Conservation (phyloP, 2,329 filamentous ascomycete genomes). For the Sclerotiophoma versabilis region DNA sequence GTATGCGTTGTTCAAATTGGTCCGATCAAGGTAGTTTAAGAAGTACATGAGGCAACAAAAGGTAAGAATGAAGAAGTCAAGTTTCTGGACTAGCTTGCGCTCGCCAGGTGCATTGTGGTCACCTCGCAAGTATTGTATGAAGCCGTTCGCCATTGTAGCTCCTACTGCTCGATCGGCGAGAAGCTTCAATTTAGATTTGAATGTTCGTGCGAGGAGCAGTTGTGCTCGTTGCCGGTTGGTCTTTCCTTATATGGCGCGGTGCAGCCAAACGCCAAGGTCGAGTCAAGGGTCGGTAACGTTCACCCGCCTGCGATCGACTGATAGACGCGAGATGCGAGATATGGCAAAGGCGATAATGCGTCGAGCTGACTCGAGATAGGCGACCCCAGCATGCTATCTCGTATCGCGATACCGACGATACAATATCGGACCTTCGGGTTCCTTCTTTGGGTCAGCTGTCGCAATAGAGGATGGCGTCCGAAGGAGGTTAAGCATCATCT, state of each 20-base stretch:
- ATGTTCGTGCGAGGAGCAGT: not conserved
- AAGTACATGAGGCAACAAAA: slow-evolving; percentile 64
- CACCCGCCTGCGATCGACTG: slow-evolving; percentile 11
- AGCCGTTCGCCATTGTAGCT: slow-evolving; percentile 35
- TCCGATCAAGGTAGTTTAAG: slow-evolving; percentile 46
- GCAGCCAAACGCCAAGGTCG: slow-evolving; percentile 3
- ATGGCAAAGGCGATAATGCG: slow-evolving; percentile 18
- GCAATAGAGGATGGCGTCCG: not conserved
- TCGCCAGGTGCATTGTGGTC: slow-evolving; percentile 49
- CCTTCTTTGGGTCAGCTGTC: slow-evolving; percentile 16
- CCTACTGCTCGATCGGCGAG: not conserved
- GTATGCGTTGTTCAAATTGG: slow-evolving; percentile 54
- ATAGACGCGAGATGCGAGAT: slow-evolving; percentile 19
- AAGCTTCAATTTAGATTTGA: too few relatives aligned
- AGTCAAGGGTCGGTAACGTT: slow-evolving; percentile 15
- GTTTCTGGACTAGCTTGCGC: slow-evolving; percentile 61
- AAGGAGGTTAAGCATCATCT: not conserved
- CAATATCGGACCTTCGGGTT: slow-evolving; percentile 3
- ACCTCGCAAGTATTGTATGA: slow-evolving; percentile 45
- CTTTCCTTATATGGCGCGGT: slow-evolving; percentile 11
- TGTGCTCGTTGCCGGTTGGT: not conserved
- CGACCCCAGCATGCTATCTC: slow-evolving; percentile 19
- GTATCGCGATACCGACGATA: slow-evolving; percentile 4
- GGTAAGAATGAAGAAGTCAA: slow-evolving; percentile 70
- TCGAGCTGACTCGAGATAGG: slow-evolving; percentile 21